These are phyloP conservation scores for Pleurotus eryngii DNA, from an alignment of 768 basidiomycete genomes.

Conservation along the genomic window DNA sequence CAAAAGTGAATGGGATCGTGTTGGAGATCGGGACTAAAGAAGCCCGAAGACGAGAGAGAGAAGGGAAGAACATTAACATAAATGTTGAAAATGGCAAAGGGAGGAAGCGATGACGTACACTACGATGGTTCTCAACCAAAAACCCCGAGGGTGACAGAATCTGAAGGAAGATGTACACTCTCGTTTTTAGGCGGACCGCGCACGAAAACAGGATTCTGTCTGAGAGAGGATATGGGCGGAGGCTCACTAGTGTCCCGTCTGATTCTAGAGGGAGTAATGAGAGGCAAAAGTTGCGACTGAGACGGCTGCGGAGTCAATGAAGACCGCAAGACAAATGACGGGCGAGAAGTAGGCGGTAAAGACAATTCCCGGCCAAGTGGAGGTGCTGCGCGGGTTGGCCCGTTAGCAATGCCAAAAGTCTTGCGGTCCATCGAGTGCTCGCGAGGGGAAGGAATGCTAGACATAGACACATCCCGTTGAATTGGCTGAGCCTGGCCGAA, in stretches of 20 bases:
- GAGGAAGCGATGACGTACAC: constrained; percentile 35
- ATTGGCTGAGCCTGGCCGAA: constrained; percentile 33
- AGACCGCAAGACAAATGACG: constrained; percentile 59
- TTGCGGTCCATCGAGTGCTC: constrained; percentile 36
- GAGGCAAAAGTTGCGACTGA: constrained; percentile 2
- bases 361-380: constrained; percentile 39
- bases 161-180: constrained; percentile 25
- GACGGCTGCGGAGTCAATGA: constrained; percentile 69
- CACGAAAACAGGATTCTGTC: constrained; percentile 67
- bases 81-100: background rate
- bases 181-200: constrained; percentile 46
- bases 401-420: constrained; percentile 8
- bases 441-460: constrained; percentile 29
- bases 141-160: constrained; percentile 54
- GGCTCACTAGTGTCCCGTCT: constrained; percentile 61
- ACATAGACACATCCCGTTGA: constrained; percentile 42
- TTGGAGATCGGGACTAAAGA: constrained; percentile 43
- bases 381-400: constrained; percentile 10
- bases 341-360: constrained; percentile 44
- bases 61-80: background rate
- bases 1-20: constrained; percentile 47
- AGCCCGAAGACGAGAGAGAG: constrained; percentile 5
- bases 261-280: constrained; percentile 11
- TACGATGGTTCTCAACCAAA: constrained; percentile 53
- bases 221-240: constrained; percentile 58